Evolutionary conservation across 2,329 filamentous ascomycete species (phyloP).

Genomic region (Venturia nashicola): DNA sequence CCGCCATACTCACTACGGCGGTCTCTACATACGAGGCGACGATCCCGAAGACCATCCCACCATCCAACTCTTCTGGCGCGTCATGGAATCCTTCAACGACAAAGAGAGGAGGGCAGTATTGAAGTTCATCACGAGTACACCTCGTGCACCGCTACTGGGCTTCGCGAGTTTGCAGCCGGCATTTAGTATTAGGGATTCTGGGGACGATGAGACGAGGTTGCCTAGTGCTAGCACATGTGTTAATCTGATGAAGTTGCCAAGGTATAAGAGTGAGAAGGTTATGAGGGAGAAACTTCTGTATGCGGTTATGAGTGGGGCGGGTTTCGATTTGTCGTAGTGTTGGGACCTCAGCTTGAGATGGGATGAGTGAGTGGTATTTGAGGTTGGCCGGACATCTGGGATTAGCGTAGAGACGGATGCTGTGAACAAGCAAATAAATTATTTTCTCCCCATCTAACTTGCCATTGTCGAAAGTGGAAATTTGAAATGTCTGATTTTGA

Average conservation of each 20-base stretch:
- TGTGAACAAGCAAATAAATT: no score
- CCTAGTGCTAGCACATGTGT: constrained; percentile 95
- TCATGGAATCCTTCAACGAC: constrained; percentile 66
- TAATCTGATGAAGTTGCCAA: constrained; percentile 83
- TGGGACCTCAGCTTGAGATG: neutral
- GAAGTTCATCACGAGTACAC: constrained; percentile 92
- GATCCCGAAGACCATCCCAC: constrained; percentile 78
- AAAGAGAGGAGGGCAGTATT: constrained; percentile 71
- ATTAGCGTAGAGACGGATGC: neutral
- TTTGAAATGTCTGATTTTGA: no score
- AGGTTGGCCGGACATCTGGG: neutral
- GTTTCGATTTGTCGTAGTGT: constrained; percentile 54
- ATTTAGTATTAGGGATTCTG: constrained; percentile 83
- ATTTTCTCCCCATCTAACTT: no score
- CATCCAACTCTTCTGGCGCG: constrained; percentile 80
- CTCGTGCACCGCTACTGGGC: constrained; percentile 76
- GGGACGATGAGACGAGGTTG: constrained; percentile 60
- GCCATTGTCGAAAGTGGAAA: no score
- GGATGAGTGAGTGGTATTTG: neutral
- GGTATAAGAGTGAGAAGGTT: constrained; percentile 54
- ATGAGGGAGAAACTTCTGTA: constrained; percentile 77
- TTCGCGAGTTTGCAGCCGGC: constrained; percentile 74
- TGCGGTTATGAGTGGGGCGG: constrained; percentile 78
- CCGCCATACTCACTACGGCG: constrained; percentile 73
- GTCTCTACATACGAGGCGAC: constrained; percentile 80